Evolutionary conservation across 768 basidiomycete genomes (phyloP), one percentile per base, ranked within the genome.

Genomic region (Gautieria morchelliformis): DNA sequence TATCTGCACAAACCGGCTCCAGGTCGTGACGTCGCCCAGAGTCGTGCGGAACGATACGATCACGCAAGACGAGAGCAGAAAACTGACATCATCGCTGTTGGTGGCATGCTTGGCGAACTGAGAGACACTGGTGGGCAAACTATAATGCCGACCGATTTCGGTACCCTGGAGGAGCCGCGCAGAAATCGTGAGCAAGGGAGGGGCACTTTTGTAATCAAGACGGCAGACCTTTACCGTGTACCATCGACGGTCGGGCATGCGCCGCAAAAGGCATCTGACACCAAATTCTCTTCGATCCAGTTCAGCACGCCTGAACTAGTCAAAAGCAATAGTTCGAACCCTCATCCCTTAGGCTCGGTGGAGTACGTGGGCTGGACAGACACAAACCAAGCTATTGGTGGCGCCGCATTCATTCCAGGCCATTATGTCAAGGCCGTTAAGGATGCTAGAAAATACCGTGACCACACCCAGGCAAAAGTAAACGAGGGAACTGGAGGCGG

Each of bases 1-100:
- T 71, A 83, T 66, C 74, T 72, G 65, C 74, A 75, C 8, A 74
- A 71, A 59, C 70, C 80, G 17, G 74, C 80, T 62, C 79, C 81
- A 7, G 89, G 85, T 52, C 76, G 87, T 57, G 59, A 84, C 61
- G 73, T 82, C 39, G 44, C 53, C 37, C 22, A 47, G 37, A 49
- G 17, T 44, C 24, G 24, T 27, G 12, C 8, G 0, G 11, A 48
- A 35, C 35, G 35, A 12, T 35, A 41, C 35, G 22, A 40, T 4
- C n/a, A 32, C 24, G 17, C 51, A 30, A 54, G 50, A 32, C 58
- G 46, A 11, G 63, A 8, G 15, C 35, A 37, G 19, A 15, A 19
- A 53, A 1, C 59, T 35, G 33, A 57, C 49, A 66, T 64, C 52
- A 60, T 70, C 42, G 71, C 69, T 7, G 69, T 68, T 8, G 70